A percentile compares a stretch with the other conserved stretches of the same genome.
Evolutionary conservation across 2,329 filamentous ascomycete genomes (phyloP).

Genomic region (Ophiostoma tasmaniense): DNA sequence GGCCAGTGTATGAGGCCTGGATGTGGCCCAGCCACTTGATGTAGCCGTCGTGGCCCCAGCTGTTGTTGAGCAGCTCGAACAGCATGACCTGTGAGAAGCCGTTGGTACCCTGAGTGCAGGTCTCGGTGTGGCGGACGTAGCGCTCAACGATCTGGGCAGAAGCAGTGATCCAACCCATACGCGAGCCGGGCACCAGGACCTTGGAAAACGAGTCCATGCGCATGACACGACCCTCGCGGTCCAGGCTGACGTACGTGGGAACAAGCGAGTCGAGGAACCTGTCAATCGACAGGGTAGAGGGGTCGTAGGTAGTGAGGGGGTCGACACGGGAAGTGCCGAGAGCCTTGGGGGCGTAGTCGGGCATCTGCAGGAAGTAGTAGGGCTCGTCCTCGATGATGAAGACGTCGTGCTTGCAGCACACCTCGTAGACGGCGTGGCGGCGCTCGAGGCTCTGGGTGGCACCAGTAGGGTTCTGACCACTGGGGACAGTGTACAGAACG

Average conservation of each 20-base stretch:
- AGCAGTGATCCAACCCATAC: conserved; percentile 82
- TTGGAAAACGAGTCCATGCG: conserved; percentile 92
- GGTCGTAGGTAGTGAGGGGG: conserved; percentile 5
- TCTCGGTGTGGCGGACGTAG: conserved; percentile 74
- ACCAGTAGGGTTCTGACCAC: conserved; percentile 86
- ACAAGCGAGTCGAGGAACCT: conserved; percentile 67
- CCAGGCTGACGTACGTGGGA: conserved; percentile 70
- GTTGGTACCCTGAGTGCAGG: conserved; percentile 73
- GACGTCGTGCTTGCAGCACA: conserved; percentile 76
- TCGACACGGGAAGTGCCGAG: not conserved
- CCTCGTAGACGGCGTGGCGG: conserved; percentile 62
- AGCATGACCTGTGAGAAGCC: conserved; percentile 78
- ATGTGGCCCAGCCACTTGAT: conserved; percentile 81
- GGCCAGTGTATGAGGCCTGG: conserved; percentile 68
- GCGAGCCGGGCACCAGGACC: conserved; percentile 72
- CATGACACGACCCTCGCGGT: conserved; percentile 79
- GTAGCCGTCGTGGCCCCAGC: conserved; percentile 89
- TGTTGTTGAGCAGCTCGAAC: conserved; percentile 73
- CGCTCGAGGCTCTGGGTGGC: conserved; percentile 65
- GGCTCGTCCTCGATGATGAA: conserved; percentile 89
- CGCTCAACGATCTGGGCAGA: conserved; percentile 76
- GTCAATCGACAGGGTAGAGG: conserved; percentile 29
- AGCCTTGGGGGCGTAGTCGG: conserved; percentile 51
- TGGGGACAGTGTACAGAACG: conserved; percentile 54
- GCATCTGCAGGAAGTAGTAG: conserved; percentile 90